Evolutionary conservation across 768 basidiomycete species (phyloP).

Genomic region (Suillus subluteus): DNA sequence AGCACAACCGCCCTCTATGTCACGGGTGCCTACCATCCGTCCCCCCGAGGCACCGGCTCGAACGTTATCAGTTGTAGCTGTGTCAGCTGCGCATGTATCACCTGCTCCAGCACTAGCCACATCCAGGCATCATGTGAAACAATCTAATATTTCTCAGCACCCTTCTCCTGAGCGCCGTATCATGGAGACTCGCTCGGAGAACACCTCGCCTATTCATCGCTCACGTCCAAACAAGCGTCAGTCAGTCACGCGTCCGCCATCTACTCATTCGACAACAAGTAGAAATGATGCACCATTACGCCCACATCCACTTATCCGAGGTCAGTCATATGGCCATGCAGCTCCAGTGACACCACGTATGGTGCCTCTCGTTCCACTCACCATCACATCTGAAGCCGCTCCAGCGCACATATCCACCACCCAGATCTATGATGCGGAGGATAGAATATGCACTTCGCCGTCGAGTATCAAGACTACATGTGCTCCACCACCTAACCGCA

Average conservation of each 20-base stretch:
- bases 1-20: conserved; percentile 34
- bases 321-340: conserved; percentile 61
- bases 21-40: conserved; percentile 37
- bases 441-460: conserved; percentile 35
- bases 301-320: conserved; percentile 79
- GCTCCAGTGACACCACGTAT: conserved; percentile 43
- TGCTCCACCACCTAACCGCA: conserved; percentile 40
- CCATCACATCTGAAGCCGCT: conserved; percentile 56
- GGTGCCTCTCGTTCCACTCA: conserved; percentile 59
- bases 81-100: conserved; percentile 22
- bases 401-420: conserved; percentile 47
- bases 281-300: conserved; percentile 47
- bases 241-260: conserved; percentile 60
- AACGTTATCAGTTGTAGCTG: conserved; percentile 7
- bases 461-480: conserved; percentile 42
- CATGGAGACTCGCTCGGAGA: conserved; percentile 41
- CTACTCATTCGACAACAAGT: conserved; percentile 58
- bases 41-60: conserved; percentile 29
- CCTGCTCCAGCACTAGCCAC: conserved; percentile 18
- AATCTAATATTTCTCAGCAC: conserved; percentile 20
- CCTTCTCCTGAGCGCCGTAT: conserved; percentile 23
- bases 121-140: conserved; percentile 19
- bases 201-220: conserved; percentile 42
- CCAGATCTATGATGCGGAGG: conserved; percentile 30
- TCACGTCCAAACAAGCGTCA: conserved; percentile 43